Evolutionary conservation across 2,329 filamentous ascomycete genomes (phyloP).

Genomic region (Cercospora berteroae): DNA sequence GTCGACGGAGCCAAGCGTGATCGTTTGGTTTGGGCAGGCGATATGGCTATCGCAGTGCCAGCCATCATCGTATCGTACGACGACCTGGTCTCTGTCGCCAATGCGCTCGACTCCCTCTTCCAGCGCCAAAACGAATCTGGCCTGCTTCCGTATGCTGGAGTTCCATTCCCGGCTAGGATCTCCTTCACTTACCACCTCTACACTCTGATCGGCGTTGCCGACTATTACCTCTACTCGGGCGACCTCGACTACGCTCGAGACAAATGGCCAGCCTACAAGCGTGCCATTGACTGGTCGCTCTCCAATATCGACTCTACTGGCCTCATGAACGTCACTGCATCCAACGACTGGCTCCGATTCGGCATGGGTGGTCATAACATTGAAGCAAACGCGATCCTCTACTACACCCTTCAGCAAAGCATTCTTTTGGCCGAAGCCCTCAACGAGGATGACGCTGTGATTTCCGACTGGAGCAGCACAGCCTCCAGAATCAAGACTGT

Average conservation of each 20-base stretch:
- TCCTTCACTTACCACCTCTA: constrained; percentile 59
- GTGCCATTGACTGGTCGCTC: constrained; percentile 45
- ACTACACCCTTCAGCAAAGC: constrained; percentile 54
- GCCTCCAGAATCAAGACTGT: constrained; percentile 47
- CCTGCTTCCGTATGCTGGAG: constrained; percentile 32
- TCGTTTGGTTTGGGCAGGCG: constrained; percentile 60
- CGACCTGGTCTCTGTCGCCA: constrained; percentile 39
- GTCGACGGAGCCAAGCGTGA: constrained; percentile 60
- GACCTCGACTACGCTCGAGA: constrained; percentile 42
- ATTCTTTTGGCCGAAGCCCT: constrained; percentile 52
- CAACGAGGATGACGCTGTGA: constrained; percentile 43
- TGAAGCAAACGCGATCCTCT: constrained; percentile 49
- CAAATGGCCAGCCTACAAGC: constrained; percentile 48
- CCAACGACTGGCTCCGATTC: constrained; percentile 50
- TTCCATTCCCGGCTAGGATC: constrained; percentile 33
- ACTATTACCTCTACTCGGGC: constrained; percentile 43
- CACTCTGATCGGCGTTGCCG: constrained; percentile 47
- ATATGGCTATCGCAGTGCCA: constrained; percentile 56
- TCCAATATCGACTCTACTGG: constrained; percentile 45
- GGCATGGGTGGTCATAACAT: constrained; percentile 54
- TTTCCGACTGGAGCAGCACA: constrained; percentile 38
- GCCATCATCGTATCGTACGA: constrained; percentile 51
- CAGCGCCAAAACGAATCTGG: constrained; percentile 33
- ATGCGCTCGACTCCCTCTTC: constrained; percentile 33
- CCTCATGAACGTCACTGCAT: constrained; percentile 48